Base-by-base conservation (phyloP, 2,329 filamentous ascomycete genomes). In the Plectosphaerella cucumerina region DNA sequence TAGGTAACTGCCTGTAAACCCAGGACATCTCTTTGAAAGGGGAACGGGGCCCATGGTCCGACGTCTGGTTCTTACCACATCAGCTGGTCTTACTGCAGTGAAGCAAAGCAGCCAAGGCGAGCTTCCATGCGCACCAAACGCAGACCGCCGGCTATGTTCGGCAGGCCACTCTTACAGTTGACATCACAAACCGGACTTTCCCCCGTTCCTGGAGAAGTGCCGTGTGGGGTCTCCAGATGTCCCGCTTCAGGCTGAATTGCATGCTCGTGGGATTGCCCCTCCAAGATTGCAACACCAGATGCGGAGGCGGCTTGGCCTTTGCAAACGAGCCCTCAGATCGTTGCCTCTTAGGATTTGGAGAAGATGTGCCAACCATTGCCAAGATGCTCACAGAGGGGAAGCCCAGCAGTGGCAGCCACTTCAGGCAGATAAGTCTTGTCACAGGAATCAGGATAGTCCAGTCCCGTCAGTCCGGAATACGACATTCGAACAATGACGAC, bases 361-460 rank as follows among this genome's bases (percentile, higher is more conserved):
- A 39, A 47, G n/a, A 14, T 37, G 17, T 20, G 33, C 18, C 22
- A 23, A 17, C 8, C 34, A 23, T 47, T 22, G 45, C 45, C 45
- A 47, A 47, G 45, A 20, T 34, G 10, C 18, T 8, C n/a, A 10
- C 35, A n/a, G 45, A 47, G 45, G 45, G 45, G 45, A 39, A 39
- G 33, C 20, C 45, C 14, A 39, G 45, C 9, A 22, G n/a, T 17
- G 20, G 20, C 45, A 35, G 39, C 26, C 26, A 31, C 26, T 31
- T 31, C 26, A 31, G 26, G 26, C 26, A 31, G 26, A 31, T 31
- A 9, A 3, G 6, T 31, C 26, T 31, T 31, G 26, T 31, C 26
- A 8, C 8, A 11, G 26, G 26, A 26, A 31, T 31, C 26, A 31
- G 26, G 26, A 31, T 31, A n/a, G n/a, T n/a, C n/a, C n/a, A n/a